These are phyloP conservation scores for Tuber brumale DNA, from an alignment of 495 filamentous ascomycete species.

Conservation along the genomic window DNA sequence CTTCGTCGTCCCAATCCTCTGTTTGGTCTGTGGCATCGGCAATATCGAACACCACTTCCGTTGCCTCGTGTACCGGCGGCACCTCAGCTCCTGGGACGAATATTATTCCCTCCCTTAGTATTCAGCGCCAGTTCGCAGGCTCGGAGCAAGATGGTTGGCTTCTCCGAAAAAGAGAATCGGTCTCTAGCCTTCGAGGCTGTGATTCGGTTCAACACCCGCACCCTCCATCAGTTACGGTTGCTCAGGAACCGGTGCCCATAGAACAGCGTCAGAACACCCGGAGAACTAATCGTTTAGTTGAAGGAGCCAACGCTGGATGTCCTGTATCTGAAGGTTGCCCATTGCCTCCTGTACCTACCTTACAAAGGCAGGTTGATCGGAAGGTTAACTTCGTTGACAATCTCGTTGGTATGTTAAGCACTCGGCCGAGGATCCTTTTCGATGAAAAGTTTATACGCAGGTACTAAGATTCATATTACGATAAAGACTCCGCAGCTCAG, in stretches of 20 bases:
- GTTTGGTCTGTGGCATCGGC: slow-evolving; percentile 70
- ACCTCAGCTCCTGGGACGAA: slow-evolving; percentile 41
- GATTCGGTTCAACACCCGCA: slow-evolving; percentile 27
- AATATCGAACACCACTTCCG: slow-evolving; percentile 50
- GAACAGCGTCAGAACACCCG: slow-evolving; percentile 77
- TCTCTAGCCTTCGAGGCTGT: slow-evolving; percentile 21
- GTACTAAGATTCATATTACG: slow-evolving; percentile 40
- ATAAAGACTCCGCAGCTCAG: slow-evolving; percentile 87
- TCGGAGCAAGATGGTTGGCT: slow-evolving; percentile 1
- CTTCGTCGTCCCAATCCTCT: slow-evolving; percentile 43
- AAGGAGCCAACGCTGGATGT: slow-evolving; percentile 45
- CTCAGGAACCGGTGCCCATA: slow-evolving; percentile 43
- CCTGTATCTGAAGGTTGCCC: slow-evolving; percentile 58
- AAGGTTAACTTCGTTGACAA: slow-evolving; percentile 95
- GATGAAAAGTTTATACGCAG: slow-evolving; percentile 34
- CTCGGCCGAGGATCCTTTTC: slow-evolving; percentile 28
- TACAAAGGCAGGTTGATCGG: slow-evolving; percentile 72
- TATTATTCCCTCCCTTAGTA: slow-evolving; percentile 44
- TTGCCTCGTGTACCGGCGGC: slow-evolving; percentile 48
- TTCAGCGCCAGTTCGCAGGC: slow-evolving; percentile 43
- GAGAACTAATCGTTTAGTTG: slow-evolving; percentile 54
- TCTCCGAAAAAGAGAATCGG: slow-evolving; percentile 12
- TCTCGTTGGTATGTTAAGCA: slow-evolving; percentile 83
- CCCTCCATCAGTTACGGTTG: slow-evolving; percentile 43
- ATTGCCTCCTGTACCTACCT: slow-evolving; percentile 60